These are phyloP conservation scores for Phytopythium cucurbitacearum DNA, from an alignment of 352 stramenopile genomes.

Conservation along the genomic window DNA sequence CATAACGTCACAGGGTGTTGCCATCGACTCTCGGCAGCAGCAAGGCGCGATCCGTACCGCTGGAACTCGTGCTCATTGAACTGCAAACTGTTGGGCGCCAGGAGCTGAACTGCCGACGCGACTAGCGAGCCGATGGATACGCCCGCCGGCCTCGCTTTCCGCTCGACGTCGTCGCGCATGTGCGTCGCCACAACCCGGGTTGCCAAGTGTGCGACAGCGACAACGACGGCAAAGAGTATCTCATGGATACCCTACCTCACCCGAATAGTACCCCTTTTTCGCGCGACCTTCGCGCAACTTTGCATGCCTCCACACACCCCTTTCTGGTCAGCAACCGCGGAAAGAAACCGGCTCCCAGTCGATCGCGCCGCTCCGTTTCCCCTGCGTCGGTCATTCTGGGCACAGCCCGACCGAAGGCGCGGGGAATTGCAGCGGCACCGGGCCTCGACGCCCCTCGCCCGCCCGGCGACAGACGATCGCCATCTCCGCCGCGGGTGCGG, in stretches of 20 bases:
- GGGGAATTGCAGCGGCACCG: not conserved
- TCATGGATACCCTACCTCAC: constrained; percentile 2
- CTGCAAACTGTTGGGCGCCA: constrained; percentile 68
- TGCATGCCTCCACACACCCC: too few relatives aligned
- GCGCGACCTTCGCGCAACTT: constrained; percentile 11
- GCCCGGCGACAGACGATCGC: too few relatives aligned
- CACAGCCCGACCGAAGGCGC: not conserved
- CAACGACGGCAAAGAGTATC: constrained; percentile 7
- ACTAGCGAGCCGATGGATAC: constrained; percentile 31
- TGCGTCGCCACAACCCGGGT: constrained; percentile 7
- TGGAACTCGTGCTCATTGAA: constrained; percentile 78
- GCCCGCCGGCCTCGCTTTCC: not conserved
- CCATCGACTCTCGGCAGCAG: not conserved
- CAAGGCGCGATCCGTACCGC: constrained; percentile 19
- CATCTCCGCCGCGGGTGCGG: too few relatives aligned
- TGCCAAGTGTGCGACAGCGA: not conserved
- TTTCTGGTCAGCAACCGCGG: not conserved
- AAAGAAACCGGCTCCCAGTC: constrained; percentile 30
- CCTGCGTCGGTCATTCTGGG: not conserved
- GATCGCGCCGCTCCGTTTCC: not conserved
- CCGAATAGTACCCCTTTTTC: constrained; percentile 4
- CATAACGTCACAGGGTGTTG: not conserved
- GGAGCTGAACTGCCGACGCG: constrained; percentile 37
- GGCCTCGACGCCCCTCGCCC: not conserved
- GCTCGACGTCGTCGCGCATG: not conserved